Base-by-base conservation (phyloP, 192 early-diverging fungal species). In the Linnemannia elongata region DNA sequence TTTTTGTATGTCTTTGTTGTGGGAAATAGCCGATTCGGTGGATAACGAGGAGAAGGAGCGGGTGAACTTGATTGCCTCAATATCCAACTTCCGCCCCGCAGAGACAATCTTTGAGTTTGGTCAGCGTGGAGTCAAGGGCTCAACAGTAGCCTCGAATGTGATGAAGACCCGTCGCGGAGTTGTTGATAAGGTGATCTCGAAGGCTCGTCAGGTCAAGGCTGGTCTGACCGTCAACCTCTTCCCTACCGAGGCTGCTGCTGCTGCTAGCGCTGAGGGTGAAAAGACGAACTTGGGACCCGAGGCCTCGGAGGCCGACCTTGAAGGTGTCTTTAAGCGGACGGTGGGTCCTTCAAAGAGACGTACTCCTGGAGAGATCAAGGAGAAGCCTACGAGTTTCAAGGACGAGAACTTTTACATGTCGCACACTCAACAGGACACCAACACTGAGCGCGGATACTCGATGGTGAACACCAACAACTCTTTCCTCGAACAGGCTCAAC, bases 21-120 rank as follows among this genome's bases (percentile, higher is more conserved):
- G 10, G 35, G 3, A 42, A 42, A 57, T 72, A 72, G 86, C 89
- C 15, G 78, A 83, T 35, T 80, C 90, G 24, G 90, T 94, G 3
- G 82, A 92, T 76, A 76, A 79, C 0, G 88, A 89, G 10, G 96
- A 97, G 81, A 89, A 91, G 41, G 79, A 93, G 36, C 95, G 95
- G 35, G 83, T 91, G 74, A 92, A 88, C 42, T 92, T 98, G 90
- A 92, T 98, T 70, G 91, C 88, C 30, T 90, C 92, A 72, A 92
- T 98, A 69, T 92, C 95, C 13, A 93, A 92, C 18, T 99, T 99
- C 90, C 88, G 97, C 24, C 97, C 97, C 13, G 80, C 89, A 38
- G 97, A 99, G 90, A 98, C 98, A 7, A 95, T 99, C 41, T 99
- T 99, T 85, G 98, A 99, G 82, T 92, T 97, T 45, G 97, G 97